These are phyloP conservation scores for Truncatella angustata DNA, from an alignment of 2,329 filamentous ascomycete genomes.

Conservation along the genomic window DNA sequence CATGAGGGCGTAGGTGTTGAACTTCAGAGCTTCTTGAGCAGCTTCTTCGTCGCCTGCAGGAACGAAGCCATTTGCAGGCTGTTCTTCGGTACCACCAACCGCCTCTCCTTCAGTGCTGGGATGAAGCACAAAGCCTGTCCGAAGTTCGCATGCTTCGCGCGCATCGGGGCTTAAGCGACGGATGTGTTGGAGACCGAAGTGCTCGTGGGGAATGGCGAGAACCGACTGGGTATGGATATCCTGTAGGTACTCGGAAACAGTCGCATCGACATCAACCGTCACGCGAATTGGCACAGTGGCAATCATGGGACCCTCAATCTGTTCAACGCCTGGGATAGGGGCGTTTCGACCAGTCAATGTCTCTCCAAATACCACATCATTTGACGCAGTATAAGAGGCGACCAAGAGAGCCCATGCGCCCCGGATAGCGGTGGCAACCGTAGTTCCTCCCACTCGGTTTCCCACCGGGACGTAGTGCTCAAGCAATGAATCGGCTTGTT, in stretches of 20 bases:
- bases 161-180: conserved; percentile 54
- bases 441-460: conserved; percentile 38
- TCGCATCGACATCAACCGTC: conserved; percentile 37
- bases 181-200: conserved; percentile 61
- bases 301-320: conserved; percentile 61
- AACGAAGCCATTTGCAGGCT: conserved; percentile 50
- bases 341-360: conserved; percentile 57
- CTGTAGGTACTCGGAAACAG: conserved; percentile 51
- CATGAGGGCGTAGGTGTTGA: conserved; percentile 62
- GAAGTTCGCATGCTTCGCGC: conserved; percentile 54
- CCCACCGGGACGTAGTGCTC: conserved; percentile 47
- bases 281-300: conserved; percentile 58
- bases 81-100: conserved; percentile 23
- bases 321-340: conserved; percentile 44
- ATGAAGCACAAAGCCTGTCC: conserved; percentile 55
- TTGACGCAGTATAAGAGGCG: conserved; percentile 48
- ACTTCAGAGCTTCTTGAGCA: conserved; percentile 58
- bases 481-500: conserved; percentile 50
- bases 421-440: conserved; percentile 55
- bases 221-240: conserved; percentile 55
- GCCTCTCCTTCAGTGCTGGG: conserved; percentile 34
- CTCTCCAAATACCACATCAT: conserved; percentile 58
- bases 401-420: conserved; percentile 58
- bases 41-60: conserved; percentile 55
- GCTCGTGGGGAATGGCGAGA: conserved; percentile 61